phyloP scores from a whole-genome alignment of 495 filamentous ascomycete species.

The Mycothermus thermophilus region DNA sequence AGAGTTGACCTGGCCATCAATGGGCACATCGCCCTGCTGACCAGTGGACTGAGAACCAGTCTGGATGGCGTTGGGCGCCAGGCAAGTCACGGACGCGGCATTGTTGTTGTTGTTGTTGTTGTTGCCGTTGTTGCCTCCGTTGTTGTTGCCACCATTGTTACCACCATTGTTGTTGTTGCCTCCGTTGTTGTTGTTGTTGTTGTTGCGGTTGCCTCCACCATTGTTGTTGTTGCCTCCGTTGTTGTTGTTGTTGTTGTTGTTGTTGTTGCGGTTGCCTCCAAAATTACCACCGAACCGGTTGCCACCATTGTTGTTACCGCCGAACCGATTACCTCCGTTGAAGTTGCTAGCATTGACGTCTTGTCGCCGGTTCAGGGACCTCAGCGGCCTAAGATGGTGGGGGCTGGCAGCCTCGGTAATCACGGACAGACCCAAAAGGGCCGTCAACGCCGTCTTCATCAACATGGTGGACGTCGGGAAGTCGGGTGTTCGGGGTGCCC shows the following conservation, averaged over 20 bases:
- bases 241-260: constrained; percentile 7
- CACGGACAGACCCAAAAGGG: constrained; percentile 29
- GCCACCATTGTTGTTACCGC: constrained; percentile 4
- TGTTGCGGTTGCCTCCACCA: constrained; percentile 6
- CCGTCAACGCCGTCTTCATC: constrained; percentile 30
- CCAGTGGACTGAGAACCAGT: constrained; percentile 31
- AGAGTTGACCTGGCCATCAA: constrained; percentile 41
- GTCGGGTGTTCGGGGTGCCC: constrained; percentile 1
- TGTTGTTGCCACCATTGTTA: constrained; percentile 12
- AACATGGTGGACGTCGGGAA: constrained; percentile 27
- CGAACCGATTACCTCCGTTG: constrained; percentile 2
- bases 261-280: constrained; percentile 8
- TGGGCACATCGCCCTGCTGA: constrained; percentile 14
- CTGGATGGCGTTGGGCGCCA: constrained; percentile 36
- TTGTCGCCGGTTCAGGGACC: constrained; percentile 10
- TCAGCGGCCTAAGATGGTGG: constrained; percentile 19
- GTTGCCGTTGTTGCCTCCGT: constrained; percentile 8
- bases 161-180: constrained; percentile 9
- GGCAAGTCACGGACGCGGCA: constrained; percentile 15
- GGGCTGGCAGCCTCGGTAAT: constrained; percentile 27
- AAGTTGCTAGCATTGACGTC: neutral
- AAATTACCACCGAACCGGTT: constrained; percentile 8
- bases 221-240: constrained; percentile 9
- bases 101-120: constrained; percentile 14
- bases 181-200: constrained; percentile 10